Evolutionary conservation across 495 filamentous ascomycete species (phyloP).

Genomic region (Penicillium longicatenatum): DNA sequence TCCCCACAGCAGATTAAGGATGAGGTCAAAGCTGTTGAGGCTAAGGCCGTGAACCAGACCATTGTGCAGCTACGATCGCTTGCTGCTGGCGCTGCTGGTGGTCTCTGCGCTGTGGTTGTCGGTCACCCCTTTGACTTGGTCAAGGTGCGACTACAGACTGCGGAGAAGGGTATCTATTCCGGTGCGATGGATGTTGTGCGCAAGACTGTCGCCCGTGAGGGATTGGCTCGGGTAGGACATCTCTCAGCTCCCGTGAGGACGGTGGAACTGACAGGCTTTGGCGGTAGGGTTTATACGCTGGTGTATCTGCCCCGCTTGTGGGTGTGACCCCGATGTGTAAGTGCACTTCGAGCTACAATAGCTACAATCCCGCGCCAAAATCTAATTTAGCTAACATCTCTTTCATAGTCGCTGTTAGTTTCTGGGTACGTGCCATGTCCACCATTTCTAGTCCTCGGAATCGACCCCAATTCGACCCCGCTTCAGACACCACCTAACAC

Average conservation of each 20-base stretch:
- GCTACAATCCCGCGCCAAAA: not conserved
- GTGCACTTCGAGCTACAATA: constrained; percentile 30
- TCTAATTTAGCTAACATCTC: constrained; percentile 10
- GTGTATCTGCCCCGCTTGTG: constrained; percentile 89
- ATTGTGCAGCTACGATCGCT: constrained; percentile 69
- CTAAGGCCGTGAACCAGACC: constrained; percentile 47
- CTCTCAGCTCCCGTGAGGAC: not conserved
- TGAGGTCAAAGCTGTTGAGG: constrained; percentile 34
- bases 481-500: constrained; percentile 21
- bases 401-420: constrained; percentile 85
- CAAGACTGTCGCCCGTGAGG: constrained; percentile 86
- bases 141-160: constrained; percentile 95
- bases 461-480: not conserved
- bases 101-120: constrained; percentile 88
- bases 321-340: constrained; percentile 99
- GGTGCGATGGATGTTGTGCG: constrained; percentile 89
- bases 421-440: constrained; percentile 59
- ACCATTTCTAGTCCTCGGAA: not conserved
- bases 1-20: constrained; percentile 36
- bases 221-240: constrained; percentile 60
- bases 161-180: constrained; percentile 88
- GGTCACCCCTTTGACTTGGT: constrained; percentile 98
- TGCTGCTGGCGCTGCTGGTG: constrained; percentile 87
- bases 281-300: constrained; percentile 83
- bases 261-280: constrained; percentile 5